Evolutionary conservation across 306 rosid species (phyloP).

Genomic region (Cicer cuneatum): DNA sequence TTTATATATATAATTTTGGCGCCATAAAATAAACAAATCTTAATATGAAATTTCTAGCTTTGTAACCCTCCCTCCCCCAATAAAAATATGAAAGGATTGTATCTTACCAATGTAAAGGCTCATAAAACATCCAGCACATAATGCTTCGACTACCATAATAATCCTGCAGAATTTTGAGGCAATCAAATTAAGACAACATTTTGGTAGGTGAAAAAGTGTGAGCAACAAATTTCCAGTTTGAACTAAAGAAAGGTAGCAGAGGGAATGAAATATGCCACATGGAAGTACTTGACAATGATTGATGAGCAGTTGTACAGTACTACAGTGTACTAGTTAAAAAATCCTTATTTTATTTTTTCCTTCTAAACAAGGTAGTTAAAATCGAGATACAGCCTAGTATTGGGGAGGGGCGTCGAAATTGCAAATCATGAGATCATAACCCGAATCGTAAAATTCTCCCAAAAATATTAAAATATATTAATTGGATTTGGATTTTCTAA

Average conservation of each 20-base stretch:
- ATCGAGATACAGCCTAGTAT: too few species aligned
- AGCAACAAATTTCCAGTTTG: conserved; percentile 24
- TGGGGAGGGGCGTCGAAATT: too few species aligned
- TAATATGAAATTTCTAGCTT: conserved; percentile 31
- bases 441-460: too few species aligned
- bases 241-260: conserved; percentile 5
- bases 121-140: conserved; percentile 85
- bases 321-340: not conserved
- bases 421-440: too few species aligned
- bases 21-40: conserved; percentile 1
- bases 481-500: not conserved
- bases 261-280: conserved; percentile 19
- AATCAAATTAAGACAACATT: conserved; percentile 37
- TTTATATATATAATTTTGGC: not conserved
- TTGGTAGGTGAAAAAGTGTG: conserved; percentile 7
- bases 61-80: not conserved
- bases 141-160: conserved; percentile 87
- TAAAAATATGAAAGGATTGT: not conserved
- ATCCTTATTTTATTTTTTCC: not conserved
- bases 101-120: conserved; percentile 80
- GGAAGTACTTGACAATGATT: conserved; percentile 5
- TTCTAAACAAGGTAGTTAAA: too few species aligned
- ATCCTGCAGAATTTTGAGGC: conserved; percentile 67
- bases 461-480: not conserved
- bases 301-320: conserved; percentile 2